Evolutionary conservation across 306 rosid genomes (phyloP).

Genomic region (Datisca glomerata): DNA sequence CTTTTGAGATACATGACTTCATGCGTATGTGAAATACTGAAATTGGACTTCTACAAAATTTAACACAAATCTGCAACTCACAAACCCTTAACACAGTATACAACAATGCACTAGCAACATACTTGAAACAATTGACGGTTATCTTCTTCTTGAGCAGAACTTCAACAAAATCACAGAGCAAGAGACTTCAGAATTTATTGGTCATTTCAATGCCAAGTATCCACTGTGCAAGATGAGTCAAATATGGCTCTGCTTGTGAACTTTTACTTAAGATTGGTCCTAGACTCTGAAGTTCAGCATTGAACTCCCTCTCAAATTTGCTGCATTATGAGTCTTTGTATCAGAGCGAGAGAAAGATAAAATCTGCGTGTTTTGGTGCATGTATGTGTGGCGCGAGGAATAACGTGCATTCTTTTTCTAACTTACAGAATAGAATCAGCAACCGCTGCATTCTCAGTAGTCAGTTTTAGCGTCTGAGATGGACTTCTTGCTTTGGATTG

Average conservation of each 20-base stretch:
- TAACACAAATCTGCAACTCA: too few species aligned
- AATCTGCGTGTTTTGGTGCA: too few species aligned
- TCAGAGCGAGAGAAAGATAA: too few species aligned
- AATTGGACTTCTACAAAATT: too few species aligned
- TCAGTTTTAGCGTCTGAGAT: slow-evolving; percentile 39
- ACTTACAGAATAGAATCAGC: slow-evolving; percentile 79
- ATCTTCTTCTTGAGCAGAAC: too few species aligned
- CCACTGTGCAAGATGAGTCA: slow-evolving; percentile 77
- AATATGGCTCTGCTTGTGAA: slow-evolving; percentile 80
- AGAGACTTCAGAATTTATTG: slow-evolving; percentile 16
- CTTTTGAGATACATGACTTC: too few species aligned
- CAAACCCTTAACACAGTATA: too few species aligned
- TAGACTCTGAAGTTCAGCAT: slow-evolving; percentile 70
- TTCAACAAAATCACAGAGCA: not conserved
- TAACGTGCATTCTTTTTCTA: too few species aligned
- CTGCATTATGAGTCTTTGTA: slow-evolving; percentile 24
- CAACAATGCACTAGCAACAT: too few species aligned
- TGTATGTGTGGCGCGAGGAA: too few species aligned
- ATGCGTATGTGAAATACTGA: too few species aligned
- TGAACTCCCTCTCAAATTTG: slow-evolving; percentile 78
- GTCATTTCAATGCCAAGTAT: slow-evolving; percentile 62
- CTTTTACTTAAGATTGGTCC: slow-evolving; percentile 68
- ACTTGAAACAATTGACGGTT: too few species aligned
- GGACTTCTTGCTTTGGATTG: slow-evolving; percentile 35
- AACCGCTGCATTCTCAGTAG: slow-evolving; percentile 39